Evolutionary conservation across 148 eudicot genomes (phyloP), one percentile per base, ranked within the genome.

Genomic region (Gaultheria prostrata): DNA sequence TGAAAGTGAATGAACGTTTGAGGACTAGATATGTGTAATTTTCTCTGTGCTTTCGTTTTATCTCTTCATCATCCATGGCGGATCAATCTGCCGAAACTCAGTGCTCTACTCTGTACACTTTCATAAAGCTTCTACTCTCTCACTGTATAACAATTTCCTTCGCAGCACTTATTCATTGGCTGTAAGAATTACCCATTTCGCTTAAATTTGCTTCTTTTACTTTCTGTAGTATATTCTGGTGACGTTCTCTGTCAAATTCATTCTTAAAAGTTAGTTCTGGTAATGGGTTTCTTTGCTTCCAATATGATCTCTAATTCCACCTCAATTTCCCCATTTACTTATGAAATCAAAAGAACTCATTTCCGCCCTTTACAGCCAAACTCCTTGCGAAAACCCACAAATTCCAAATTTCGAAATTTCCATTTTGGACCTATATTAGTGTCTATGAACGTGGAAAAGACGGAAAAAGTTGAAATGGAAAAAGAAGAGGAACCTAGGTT

Each of bases 401-500:
- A 65, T 48, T 70, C 32, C 15, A 0, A 80, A 26, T 10, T 49
- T 28, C 39, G 30, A 0, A 83, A 77, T 61, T 14, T 49, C 80
- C 83, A 20, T 80, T 39, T 85, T 81, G 78, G 33, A 33, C 81
- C 57, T 4, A 48, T 61, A n/a, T 73, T 77, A 56, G 65, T 83
- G 4, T 45, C 81, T 45, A 39, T 70, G 51, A 89, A 74, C 48
- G 77, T 75, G 80, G 81, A 77, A 14, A 79, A 80, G 28, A 57
- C 82, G 1, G 84, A 48, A 80, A 80, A 82, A 51, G 61, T 77
- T 49, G 83, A 81, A 83, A 50, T 48, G 24, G 80, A 54, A 73
- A 88, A 84, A 70, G 76, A 84, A 67, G 90, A 84, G 67, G 85
- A 5, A 12, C 82, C 87, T 8, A 92, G 43, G 84, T 90, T 89